These are phyloP conservation scores for Tympanopsis confertula DNA, from an alignment of 2,329 filamentous ascomycete genomes.

Conservation along the genomic window DNA sequence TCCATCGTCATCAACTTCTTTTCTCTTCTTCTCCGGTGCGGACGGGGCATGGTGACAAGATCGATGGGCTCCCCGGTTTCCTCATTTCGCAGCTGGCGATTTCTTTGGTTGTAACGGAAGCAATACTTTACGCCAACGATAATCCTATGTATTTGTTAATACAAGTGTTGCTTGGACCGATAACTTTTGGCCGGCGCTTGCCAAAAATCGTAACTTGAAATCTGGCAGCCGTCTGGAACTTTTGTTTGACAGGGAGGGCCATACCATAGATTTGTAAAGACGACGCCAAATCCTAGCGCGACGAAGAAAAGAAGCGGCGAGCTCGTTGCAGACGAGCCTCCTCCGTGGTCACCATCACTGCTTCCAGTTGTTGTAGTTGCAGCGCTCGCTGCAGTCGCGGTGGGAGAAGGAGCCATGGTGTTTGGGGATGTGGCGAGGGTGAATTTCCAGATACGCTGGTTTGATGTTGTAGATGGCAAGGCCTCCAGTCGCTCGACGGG, in stretches of 20 bases:
- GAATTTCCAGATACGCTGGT: too few species aligned
- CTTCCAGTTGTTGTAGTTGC: not conserved
- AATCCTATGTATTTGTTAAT: constrained; percentile 50
- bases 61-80: constrained; percentile 59
- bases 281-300: constrained; percentile 64
- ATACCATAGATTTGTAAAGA: constrained; percentile 70
- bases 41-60: constrained; percentile 48
- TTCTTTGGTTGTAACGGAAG: constrained; percentile 66
- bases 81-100: constrained; percentile 48
- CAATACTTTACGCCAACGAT: constrained; percentile 73
- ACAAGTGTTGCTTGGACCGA: too few species aligned
- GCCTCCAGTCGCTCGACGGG: too few species aligned
- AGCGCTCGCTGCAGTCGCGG: not conserved
- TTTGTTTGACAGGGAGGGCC: constrained; percentile 8
- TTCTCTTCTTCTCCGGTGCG: constrained; percentile 55
- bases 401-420: too few species aligned
- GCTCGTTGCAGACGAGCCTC: constrained; percentile 40
- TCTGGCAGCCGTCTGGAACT: not conserved
- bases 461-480: too few species aligned
- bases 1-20: constrained; percentile 74
- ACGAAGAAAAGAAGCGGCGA: constrained; percentile 67
- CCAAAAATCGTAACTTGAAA: too few species aligned
- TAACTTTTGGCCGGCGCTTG: too few species aligned
- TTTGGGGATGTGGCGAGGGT: too few species aligned
- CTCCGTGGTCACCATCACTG: constrained; percentile 8